Evolutionary conservation across 2,329 filamentous ascomycete genomes (phyloP).

Genomic region (Geosmithia morbida): DNA sequence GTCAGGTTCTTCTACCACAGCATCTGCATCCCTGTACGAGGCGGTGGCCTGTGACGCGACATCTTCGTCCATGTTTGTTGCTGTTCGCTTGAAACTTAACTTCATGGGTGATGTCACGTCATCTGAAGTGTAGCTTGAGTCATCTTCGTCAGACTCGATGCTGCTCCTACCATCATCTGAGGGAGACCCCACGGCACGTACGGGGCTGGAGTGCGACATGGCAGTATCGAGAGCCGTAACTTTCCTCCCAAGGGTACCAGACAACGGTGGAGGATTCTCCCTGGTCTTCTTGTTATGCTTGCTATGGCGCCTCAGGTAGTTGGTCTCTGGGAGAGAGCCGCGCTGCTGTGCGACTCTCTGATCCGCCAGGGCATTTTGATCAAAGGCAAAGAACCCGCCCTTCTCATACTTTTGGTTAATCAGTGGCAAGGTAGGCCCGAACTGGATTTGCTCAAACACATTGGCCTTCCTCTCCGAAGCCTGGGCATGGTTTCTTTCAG

Average conservation of each 20-base stretch:
- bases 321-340: slow-evolving; percentile 25
- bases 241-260: slow-evolving; percentile 11
- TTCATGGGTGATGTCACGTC: slow-evolving; percentile 35
- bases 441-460: slow-evolving; percentile 38
- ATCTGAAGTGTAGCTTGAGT: slow-evolving; percentile 33
- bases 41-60: slow-evolving; percentile 31
- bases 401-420: slow-evolving; percentile 45
- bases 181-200: slow-evolving; percentile 17
- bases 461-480: slow-evolving; percentile 21
- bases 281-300: slow-evolving; percentile 23
- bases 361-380: neutral
- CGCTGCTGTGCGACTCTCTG: neutral
- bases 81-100: slow-evolving; percentile 24
- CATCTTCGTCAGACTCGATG: slow-evolving; percentile 39
- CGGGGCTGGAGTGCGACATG: slow-evolving; percentile 16
- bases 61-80: slow-evolving; percentile 32
- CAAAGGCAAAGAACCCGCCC: slow-evolving; percentile 37
- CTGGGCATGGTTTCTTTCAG: slow-evolving; percentile 6
- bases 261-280: slow-evolving; percentile 7
- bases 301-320: slow-evolving; percentile 31
- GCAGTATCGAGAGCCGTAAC: slow-evolving; percentile 12
- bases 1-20: slow-evolving; percentile 26
- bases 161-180: slow-evolving; percentile 36
- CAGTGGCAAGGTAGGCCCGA: slow-evolving; percentile 35
- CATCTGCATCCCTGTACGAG: slow-evolving; percentile 33